Base-by-base conservation (phyloP, 192 early-diverging fungal species). In the Podila clonocystis region DNA sequence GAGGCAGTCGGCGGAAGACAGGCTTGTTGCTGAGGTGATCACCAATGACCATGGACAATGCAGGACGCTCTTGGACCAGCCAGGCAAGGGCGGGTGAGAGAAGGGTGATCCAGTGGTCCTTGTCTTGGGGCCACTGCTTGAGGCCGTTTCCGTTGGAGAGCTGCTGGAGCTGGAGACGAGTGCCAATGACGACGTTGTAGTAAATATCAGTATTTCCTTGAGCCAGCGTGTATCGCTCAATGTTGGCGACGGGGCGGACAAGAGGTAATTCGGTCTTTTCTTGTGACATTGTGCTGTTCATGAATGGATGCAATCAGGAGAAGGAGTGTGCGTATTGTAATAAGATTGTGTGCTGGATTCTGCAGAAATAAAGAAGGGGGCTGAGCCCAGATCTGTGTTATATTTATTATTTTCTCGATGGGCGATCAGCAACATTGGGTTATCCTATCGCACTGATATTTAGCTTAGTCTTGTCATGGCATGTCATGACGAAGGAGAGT, bases 181-280 rank as follows among this genome's bases (percentile, higher is more conserved):
- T 33, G 26, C 75, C 75, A 38, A 78, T 64, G 3, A 71, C 31
- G 31, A 78, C 75, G 45, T 78, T 78, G 19, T 26, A 31, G 64
- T 78, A 78, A 4, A 66, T 36, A 1, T 28, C 50, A 0, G 68
- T 58, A 24, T 78, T 78, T 9, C 50, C 63, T 26, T 68, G 69
- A 5, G 75, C 68, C 5, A 78, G 34, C 34, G 49, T 66, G 50
- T 78, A 78, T 28, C 75, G 68, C 24, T 78, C 75, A 29, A 67
- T 30, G 49, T 71, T 70, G 31, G 31, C 58, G 3, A 78, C 64
- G n/a, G 70, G 49, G n/a, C 75, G 75, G 50, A 78, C 64, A 30
- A 67, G 15, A 45, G 75, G 68, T 1, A 78, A 22, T 26, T 55
- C 4, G 0, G 20, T 55, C n/a, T 1, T 24, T 55, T 8, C 41